These are phyloP conservation scores for Fusarium verticillioides DNA, from an alignment of 2,329 filamentous ascomycete species.

Conservation along the genomic window DNA sequence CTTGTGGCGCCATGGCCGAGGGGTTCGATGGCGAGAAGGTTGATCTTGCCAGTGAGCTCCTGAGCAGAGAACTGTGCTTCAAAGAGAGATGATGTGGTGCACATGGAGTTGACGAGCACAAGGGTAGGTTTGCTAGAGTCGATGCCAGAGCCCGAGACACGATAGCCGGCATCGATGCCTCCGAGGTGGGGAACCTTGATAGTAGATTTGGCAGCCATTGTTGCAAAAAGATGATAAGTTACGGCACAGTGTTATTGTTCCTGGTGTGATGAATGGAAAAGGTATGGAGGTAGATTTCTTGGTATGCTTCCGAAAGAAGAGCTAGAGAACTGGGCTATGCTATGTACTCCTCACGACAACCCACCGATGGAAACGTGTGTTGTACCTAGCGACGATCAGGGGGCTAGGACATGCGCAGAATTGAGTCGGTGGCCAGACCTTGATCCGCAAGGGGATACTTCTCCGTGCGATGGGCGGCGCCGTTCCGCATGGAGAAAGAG, in stretches of 20 bases:
- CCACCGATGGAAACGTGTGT: neutral
- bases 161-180: constrained; percentile 59
- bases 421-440: constrained; percentile 17
- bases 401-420: neutral
- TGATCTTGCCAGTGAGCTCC: constrained; percentile 54
- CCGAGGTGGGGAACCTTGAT: constrained; percentile 60
- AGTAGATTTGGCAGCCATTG: constrained; percentile 55
- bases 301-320: neutral
- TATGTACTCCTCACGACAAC: constrained; percentile 9
- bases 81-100: constrained; percentile 60
- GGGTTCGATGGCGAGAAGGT: constrained; percentile 64
- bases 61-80: constrained; percentile 55
- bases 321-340: neutral
- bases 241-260: neutral
- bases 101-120: constrained; percentile 64
- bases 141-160: constrained; percentile 53
- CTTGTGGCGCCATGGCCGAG: constrained; percentile 63
- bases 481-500: constrained; percentile 8
- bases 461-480: constrained; percentile 21
- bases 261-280: neutral
- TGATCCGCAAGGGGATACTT: constrained; percentile 12
- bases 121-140: constrained; percentile 63
- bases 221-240: neutral
- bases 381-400: constrained; percentile 19
- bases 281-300: neutral